A percentile compares a stretch with the other conserved stretches of the same genome.
These are phyloP conservation scores for Orbilia javanica DNA, from an alignment of 2,329 filamentous ascomycete species.

Conservation along the genomic window DNA sequence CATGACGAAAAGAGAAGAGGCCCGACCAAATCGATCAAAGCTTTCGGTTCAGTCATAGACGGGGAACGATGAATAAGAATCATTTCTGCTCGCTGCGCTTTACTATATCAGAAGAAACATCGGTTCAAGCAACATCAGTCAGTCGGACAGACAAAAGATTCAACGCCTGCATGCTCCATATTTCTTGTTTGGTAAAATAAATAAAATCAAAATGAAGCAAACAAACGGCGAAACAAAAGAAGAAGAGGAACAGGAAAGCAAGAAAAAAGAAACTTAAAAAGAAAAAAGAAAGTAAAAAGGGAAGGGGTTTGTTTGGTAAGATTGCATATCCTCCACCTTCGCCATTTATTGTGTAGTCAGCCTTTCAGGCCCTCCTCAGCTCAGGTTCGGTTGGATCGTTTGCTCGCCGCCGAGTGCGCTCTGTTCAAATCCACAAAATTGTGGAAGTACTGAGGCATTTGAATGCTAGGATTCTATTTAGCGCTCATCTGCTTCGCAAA, in stretches of 20 bases:
- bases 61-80: conserved; percentile 2
- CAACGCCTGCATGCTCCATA: conserved; percentile 2
- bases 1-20: neutral
- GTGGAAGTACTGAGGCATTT: conserved; percentile 56
- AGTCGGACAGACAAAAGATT: conserved; percentile 5
- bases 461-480: conserved; percentile 59
- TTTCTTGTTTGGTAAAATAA: conserved; percentile 9
- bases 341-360: neutral
- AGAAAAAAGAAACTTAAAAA: neutral
- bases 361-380: neutral
- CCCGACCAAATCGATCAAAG: neutral
- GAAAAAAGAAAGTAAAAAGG: neutral
- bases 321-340: neutral
- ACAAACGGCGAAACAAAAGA: neutral
- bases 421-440: conserved; percentile 52
- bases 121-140: conserved; percentile 20
- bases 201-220: neutral
- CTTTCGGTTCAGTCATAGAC: neutral
- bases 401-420: conserved; percentile 36
- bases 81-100: conserved; percentile 28
- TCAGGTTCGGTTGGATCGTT: conserved; percentile 26
- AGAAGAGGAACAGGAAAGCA: neutral
- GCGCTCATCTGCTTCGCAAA: conserved; percentile 62
- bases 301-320: neutral
- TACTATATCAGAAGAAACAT: conserved; percentile 13